These are phyloP conservation scores for Lupinus albus DNA, from an alignment of 306 rosid species.

Conservation along the genomic window DNA sequence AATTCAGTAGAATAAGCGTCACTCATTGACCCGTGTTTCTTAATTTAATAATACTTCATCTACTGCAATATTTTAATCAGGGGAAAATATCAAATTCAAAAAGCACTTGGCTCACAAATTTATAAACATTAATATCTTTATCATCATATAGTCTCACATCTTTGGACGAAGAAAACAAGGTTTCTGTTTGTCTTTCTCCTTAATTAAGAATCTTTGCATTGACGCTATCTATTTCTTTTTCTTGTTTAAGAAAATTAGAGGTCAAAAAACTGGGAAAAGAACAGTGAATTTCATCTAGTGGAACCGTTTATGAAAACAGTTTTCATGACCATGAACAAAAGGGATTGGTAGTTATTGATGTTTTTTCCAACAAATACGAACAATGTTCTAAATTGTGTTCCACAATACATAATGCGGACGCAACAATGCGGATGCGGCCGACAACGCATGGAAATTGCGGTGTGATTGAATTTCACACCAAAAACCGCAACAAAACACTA, in stretches of 20 bases:
- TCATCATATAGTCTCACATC: constrained; percentile 58
- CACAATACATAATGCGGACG: too few relatives aligned
- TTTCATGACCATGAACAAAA: constrained; percentile 16
- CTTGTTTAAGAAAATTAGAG: constrained; percentile 26
- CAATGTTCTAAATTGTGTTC: too few relatives aligned
- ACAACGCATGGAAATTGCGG: too few relatives aligned
- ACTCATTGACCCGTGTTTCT: constrained; percentile 76
- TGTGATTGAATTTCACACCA: too few relatives aligned
- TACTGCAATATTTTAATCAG: constrained; percentile 42
- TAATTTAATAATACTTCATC: constrained; percentile 43
- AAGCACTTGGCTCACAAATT: constrained; percentile 52
- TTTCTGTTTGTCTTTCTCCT: constrained; percentile 82
- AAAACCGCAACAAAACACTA: too few relatives aligned
- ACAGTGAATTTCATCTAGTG: constrained; percentile 56
- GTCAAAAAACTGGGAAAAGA: constrained; percentile 20
- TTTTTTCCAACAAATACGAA: too few relatives aligned
- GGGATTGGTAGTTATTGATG: constrained; percentile 30
- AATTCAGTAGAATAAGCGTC: constrained; percentile 57
- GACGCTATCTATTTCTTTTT: constrained; percentile 43
- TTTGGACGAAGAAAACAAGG: constrained; percentile 57
- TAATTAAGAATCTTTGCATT: constrained; percentile 66
- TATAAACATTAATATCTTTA: constrained; percentile 49
- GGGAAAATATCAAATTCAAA: constrained; percentile 73
- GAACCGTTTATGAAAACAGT: constrained; percentile 50
- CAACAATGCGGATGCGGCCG: too few relatives aligned